Base-by-base conservation (phyloP, 2,329 filamentous ascomycete genomes). In the Botrytis elliptica region DNA sequence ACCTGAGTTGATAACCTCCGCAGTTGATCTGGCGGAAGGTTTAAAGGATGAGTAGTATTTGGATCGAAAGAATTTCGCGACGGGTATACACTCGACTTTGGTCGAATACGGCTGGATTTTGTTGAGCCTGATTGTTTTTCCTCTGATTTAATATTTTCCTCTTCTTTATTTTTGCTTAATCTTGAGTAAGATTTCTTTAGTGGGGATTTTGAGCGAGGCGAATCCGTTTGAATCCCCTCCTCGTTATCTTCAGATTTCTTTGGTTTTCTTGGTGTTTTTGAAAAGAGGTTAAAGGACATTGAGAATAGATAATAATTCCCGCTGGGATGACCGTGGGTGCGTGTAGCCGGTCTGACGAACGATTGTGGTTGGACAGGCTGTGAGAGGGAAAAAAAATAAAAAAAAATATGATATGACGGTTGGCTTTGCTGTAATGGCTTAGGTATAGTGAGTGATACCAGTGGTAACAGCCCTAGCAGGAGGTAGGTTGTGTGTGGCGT, bases 1-100 rank as follows among this genome's bases (percentile, higher is more conserved):
- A 91, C 91, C 76, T 94, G 86, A 78, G 87, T 87, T 67, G 91
- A 93, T 74, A 93, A 84, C 76, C 93, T 90, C 82, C 93, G 92
- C 80, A 94, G 89, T 87, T 97, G 91, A 85, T 97, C 94, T 65
- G 94, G 94, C 3, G 92, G 94, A 36, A 97, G 89, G 81, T 98
- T 98, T 70, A 98, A 88, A 57, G 95, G 95, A 83, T 98, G 95
- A 4, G 90, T 68, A 9, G 66, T 92, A 81, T 95, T 89, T 76
- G 86, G 86, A 81, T 93, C 90, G 80, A 85, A 83, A 78, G 83
- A 84, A 76, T 87, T 85, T 73, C 76, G 78, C 38, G 77, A 76
- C 55, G 79, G 76, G 73, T 77, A 75, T 57, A 75, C 74, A 55
- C 75, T 75, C 59, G 79, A 73, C 76, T 78, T 80, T 55, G 74